Evolutionary conservation across 164 flowering plant genomes (phyloP).

Genomic region (Magnolia sinica): DNA sequence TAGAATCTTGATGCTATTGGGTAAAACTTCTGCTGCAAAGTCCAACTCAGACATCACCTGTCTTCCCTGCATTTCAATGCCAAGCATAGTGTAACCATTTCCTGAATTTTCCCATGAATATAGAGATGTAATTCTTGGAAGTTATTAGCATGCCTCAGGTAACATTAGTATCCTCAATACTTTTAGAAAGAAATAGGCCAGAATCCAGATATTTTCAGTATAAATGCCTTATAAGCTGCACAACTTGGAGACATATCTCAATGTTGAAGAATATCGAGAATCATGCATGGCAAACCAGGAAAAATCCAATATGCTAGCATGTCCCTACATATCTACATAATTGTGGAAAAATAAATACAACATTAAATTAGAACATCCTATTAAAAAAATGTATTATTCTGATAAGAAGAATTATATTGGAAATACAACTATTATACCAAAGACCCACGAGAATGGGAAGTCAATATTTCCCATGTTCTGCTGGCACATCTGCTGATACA

Average conservation of each 20-base stretch:
- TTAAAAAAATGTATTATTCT: too few species aligned
- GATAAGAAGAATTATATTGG: not conserved
- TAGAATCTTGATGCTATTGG: conserved; percentile 27
- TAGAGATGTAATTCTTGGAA: not conserved
- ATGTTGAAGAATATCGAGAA: not conserved
- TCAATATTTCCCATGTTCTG: not conserved
- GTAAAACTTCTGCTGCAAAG: conserved; percentile 44
- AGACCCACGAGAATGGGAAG: not conserved
- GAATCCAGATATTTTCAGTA: not conserved
- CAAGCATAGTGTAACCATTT: not conserved
- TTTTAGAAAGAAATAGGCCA: not conserved
- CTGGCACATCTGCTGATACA: not conserved
- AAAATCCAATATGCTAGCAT: not conserved
- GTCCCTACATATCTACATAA: too few species aligned
- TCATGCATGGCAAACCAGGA: not conserved
- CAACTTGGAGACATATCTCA: not conserved
- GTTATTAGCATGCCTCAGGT: not conserved
- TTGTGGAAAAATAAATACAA: too few species aligned
- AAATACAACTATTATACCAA: not conserved
- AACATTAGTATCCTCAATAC: not conserved
- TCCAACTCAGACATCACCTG: conserved; percentile 41
- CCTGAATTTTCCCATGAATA: not conserved
- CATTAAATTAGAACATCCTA: not conserved
- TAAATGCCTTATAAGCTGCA: not conserved
- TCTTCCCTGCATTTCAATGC: conserved; percentile 29